A percentile compares a stretch with the other conserved stretches of the same genome.
Evolutionary conservation across 2,329 filamentous ascomycete species (phyloP).

Genomic region (Aphanocladium album): DNA sequence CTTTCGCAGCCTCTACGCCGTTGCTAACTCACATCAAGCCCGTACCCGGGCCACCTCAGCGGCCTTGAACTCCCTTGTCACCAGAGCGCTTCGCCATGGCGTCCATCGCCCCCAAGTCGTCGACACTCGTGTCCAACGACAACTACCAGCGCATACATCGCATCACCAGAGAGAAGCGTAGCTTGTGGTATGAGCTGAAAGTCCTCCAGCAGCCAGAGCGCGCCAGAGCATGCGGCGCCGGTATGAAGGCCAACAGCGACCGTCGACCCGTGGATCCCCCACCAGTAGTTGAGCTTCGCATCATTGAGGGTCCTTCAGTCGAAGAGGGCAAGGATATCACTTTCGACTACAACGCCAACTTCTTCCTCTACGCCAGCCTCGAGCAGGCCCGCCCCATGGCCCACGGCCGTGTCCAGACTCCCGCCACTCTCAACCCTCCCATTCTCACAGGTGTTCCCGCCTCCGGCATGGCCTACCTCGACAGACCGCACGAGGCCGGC

Average conservation of each 20-base stretch:
- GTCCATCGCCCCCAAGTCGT: conserved; percentile 29
- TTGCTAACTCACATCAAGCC: conserved; percentile 5
- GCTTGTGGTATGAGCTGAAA: conserved; percentile 73
- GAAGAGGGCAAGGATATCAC: conserved; percentile 67
- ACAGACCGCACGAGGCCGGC: conserved; percentile 72
- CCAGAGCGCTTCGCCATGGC: conserved; percentile 4
- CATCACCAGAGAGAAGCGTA: conserved; percentile 66
- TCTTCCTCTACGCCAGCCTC: conserved; percentile 92
- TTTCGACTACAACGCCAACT: conserved; percentile 91
- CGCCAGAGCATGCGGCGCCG: conserved; percentile 89
- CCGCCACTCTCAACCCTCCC: conserved; percentile 65
- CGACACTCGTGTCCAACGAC: conserved; percentile 27
- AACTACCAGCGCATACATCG: conserved; percentile 42
- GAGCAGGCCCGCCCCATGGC: conserved; percentile 81
- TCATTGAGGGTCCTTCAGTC: conserved; percentile 67
- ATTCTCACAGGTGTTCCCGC: conserved; percentile 93
- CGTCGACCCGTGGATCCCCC: conserved; percentile 90
- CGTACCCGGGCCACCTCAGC: neutral
- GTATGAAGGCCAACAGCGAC: conserved; percentile 70
- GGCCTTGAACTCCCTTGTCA: neutral
- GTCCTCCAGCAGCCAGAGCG: conserved; percentile 94
- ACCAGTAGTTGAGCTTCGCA: conserved; percentile 85
- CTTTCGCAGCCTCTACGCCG: neutral
- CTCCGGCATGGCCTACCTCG: conserved; percentile 92
- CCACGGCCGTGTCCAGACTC: conserved; percentile 66